Evolutionary conservation across 805 yeast genomes (phyloP), one percentile per base, ranked within the genome.

Genomic region (Ogataea haglerorum): DNA sequence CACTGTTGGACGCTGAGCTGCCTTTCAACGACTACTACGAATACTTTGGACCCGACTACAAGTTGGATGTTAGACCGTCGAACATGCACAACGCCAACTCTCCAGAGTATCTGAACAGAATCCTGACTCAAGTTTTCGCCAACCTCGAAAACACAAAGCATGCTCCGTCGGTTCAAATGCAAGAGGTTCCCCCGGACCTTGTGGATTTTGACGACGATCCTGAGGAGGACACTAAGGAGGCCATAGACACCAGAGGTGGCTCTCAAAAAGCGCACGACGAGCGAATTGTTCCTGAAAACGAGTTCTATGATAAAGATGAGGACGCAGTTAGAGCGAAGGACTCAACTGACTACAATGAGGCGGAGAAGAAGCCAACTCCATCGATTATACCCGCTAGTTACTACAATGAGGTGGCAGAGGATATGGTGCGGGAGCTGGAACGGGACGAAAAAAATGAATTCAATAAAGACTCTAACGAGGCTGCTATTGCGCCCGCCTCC

Each of bases 1-100:
- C 83, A 8, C 68, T 82, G 30, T 66, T 93, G 53, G 91, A 90
- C 26, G 65, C 80, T 17, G 89, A 83, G 53, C 67, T 81, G 49
- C 97, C 97, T 4, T 90, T 88, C 70, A 90, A 91, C 62, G 98
- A 91, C 62, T 91, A 91, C 68, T 91, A 87, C 67, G 98, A 91
- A 66, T 91, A 91, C 68, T 91, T 85, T 63, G 98, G 97, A 0
- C 99, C 99, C 3, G 97, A 91, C 67, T 91, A 91, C 64, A 83
- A 88, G 63, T 74, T 91, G 45, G 96, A 91, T 59, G 99, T 91
- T 36, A 75, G 96, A 49, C 95, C 96, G 10, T 84, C 95, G 10
- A 91, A 91, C 65, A 91, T 91, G 98, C 86, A 85, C 68, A 91
- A 91, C 65, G 96, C 96, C 37, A 91, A 91, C 65, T 78, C 91